Conservation (phyloP, 352 stramenopile species). For the Globisporangium irregulare region DNA sequence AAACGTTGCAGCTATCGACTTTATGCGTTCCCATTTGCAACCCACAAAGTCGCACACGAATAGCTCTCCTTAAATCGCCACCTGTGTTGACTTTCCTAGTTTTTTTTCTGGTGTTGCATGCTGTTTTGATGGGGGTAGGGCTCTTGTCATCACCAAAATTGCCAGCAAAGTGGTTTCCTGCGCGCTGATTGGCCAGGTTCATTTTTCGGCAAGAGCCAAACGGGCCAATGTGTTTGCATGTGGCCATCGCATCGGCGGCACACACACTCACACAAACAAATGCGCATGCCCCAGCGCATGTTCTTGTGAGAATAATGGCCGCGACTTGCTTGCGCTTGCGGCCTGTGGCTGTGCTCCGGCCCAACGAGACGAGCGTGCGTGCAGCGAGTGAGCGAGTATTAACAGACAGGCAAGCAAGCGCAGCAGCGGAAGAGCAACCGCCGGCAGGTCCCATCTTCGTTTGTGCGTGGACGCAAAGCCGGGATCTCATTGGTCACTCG, state of each 20-base stretch:
- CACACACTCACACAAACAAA: not conserved
- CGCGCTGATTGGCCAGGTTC: conserved; percentile 2
- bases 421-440: not conserved
- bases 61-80: not conserved
- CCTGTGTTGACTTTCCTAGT: not conserved
- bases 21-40: not conserved
- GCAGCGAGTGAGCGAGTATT: not conserved
- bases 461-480: conserved; percentile 10
- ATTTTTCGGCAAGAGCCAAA: not conserved
- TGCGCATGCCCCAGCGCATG: not conserved
- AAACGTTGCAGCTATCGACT: not conserved
- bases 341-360: not conserved
- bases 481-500: conserved; percentile 10
- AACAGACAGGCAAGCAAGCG: conserved; percentile 1
- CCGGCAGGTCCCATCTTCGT: conserved; percentile 2
- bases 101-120: conserved; percentile 15
- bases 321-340: not conserved
- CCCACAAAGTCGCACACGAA: not conserved
- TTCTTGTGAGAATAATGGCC: not conserved
- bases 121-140: not conserved
- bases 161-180: conserved; percentile 7
- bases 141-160: conserved; percentile 12
- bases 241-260: not conserved
- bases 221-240: conserved; percentile 6
- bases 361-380: too few relatives aligned